Percentiles rank a stretch among this genome's conserved stretches.
These are phyloP conservation scores for Amylocarpus encephaloides DNA, from an alignment of 2,329 filamentous ascomycete genomes.

Conservation along the genomic window DNA sequence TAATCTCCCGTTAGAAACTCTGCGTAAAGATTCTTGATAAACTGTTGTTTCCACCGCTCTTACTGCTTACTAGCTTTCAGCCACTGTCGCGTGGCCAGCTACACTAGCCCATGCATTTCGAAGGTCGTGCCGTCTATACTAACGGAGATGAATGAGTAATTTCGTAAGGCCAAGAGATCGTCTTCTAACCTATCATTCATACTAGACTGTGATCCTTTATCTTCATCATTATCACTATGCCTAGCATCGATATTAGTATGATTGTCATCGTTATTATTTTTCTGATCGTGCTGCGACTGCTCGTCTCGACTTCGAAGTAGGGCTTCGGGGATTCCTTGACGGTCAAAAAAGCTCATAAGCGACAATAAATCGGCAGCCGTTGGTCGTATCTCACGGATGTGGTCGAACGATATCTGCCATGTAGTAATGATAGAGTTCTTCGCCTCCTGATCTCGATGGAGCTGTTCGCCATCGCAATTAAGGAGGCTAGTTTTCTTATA, in stretches of 20 bases:
- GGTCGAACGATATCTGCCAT: constrained; percentile 34
- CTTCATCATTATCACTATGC: constrained; percentile 3
- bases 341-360: constrained; percentile 42
- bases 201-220: constrained; percentile 12
- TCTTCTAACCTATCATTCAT: constrained; percentile 26
- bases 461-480: constrained; percentile 27
- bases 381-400: constrained; percentile 30
- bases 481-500: constrained; percentile 27
- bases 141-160: constrained; percentile 34
- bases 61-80: constrained; percentile 24
- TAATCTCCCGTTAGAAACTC: constrained; percentile 18
- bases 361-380: constrained; percentile 38
- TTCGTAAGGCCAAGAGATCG: constrained; percentile 32
- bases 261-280: constrained; percentile 2
- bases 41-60: constrained; percentile 30
- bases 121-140: constrained; percentile 25
- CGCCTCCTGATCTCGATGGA: constrained; percentile 33
- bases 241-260: constrained; percentile 6
- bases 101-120: constrained; percentile 40
- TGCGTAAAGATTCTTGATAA: constrained; percentile 25
- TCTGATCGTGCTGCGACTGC: constrained; percentile 6
- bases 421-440: constrained; percentile 34
- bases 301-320: constrained; percentile 24
- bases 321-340: constrained; percentile 35
- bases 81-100: constrained; percentile 35